Evolutionary conservation across 2,329 filamentous ascomycete species (phyloP), one percentile per base, ranked within the genome.

Genomic region (Cladosporium sp.): DNA sequence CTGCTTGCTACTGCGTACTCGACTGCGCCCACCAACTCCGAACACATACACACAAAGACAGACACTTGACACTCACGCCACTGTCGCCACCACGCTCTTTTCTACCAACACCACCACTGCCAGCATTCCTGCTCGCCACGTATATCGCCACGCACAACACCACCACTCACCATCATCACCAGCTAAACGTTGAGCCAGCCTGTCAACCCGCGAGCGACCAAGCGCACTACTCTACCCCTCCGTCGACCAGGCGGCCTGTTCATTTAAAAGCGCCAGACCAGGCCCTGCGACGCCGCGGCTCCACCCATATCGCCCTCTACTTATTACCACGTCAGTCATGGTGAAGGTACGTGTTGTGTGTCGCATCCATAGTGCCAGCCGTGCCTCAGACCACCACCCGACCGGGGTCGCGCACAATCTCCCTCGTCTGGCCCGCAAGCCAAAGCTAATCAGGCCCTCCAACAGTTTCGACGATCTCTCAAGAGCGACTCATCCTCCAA

Each of bases 391-490:
- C 41, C 41, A 47, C 41, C 41, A 11, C 14, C 28, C 44, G 65
- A 58, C 59, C 49, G 58, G 51, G 49, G 59, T 57, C 58, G 26
- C 49, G 18, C 24, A 44, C 49, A 34, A 15, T 44, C 41, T 47
- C 41, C 41, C 41, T 47, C 41, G 8, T 32, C 30, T 32, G 30
- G 30, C 30, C n/a, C 41, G 18, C n/a, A 24, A 47, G 32, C 21
- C 8, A 59, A 47, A 36, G 36, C 57, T 60, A 47, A 55, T 36
- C 64, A 54, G 51, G 61, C 54, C 34, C 65, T 66, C 34, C 34
- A 49, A 52, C 74, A 83, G 81, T 83, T 97, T 80, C 88, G 93
- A 78, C 87, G 92, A 81, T 96, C 92, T 69, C 90, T 96, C 81
- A 96, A 96, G 83, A 90, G 91, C 79, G 92, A 96, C 72, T 47